Percentiles rank a stretch among this genome's conserved stretches.
Evolutionary conservation across 495 filamentous ascomycete genomes (phyloP).

Genomic region (Aspergillus carlsbadensis): DNA sequence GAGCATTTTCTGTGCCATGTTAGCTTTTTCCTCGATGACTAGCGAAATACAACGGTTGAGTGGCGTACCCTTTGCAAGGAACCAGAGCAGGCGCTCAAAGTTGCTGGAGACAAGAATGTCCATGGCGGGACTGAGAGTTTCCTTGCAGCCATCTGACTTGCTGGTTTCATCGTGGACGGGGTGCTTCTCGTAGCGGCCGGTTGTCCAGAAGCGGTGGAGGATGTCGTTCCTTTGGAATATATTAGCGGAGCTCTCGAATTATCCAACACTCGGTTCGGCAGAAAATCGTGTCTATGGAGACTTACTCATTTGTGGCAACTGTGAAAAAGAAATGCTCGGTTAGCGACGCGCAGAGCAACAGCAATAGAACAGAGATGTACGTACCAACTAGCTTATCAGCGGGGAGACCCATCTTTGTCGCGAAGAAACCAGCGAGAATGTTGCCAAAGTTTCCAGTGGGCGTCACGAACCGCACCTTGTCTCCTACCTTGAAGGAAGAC

Average conservation of each 20-base stretch:
- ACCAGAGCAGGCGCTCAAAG: slow-evolving; percentile 97
- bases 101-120: slow-evolving; percentile 94
- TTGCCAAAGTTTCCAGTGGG: slow-evolving; percentile 98
- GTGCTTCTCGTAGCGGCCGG: neutral
- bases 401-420: slow-evolving; percentile 86
- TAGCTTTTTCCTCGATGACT: too few species aligned
- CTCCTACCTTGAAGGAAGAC: slow-evolving; percentile 42
- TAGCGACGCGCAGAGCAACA: neutral
- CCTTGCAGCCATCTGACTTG: slow-evolving; percentile 54
- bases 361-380: neutral
- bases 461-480: slow-evolving; percentile 73
- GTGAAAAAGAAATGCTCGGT: neutral
- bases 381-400: slow-evolving; percentile 66
- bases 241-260: too few species aligned
- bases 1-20: slow-evolving; percentile 33
- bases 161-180: too few species aligned
- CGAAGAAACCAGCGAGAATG: slow-evolving; percentile 90
- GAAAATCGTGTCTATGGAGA: too few species aligned
- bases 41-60: neutral
- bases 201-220: slow-evolving; percentile 62
- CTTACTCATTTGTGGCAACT: slow-evolving; percentile 18
- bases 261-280: too few species aligned
- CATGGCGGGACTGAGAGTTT: slow-evolving; percentile 91
- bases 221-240: slow-evolving; percentile 69
- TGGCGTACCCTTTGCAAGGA: slow-evolving; percentile 28